Conservation (phyloP, 176 grass and related monocot species). For the Avena insularis region DNA sequence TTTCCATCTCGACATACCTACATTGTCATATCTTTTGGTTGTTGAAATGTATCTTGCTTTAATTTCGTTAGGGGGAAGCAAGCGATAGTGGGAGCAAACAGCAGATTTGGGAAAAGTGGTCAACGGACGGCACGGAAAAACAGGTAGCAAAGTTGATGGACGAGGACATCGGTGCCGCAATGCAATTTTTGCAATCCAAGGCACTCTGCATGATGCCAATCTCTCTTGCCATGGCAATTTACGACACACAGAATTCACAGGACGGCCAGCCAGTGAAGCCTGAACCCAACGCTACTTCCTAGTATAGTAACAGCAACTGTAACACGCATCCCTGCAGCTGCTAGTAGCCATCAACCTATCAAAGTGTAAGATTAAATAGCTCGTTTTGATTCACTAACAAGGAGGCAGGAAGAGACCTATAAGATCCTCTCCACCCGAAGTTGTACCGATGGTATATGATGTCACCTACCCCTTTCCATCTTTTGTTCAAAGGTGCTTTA, state of each 20-base stretch:
- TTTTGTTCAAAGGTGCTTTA: constrained; percentile 79
- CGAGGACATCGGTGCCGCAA: constrained; percentile 87
- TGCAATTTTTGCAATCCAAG: constrained; percentile 99
- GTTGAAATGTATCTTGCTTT: constrained; percentile 53
- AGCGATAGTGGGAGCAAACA: constrained; percentile 81
- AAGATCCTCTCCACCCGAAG: constrained; percentile 70
- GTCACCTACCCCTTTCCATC: constrained; percentile 63
- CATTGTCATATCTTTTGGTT: constrained; percentile 42
- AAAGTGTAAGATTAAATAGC: constrained; percentile 60
- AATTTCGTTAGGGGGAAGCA: constrained; percentile 78
- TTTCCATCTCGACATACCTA: constrained; percentile 33
- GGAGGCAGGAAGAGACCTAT: constrained; percentile 68
- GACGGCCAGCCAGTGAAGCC: constrained; percentile 78
- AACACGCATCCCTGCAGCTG: constrained; percentile 39
- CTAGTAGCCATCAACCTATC: constrained; percentile 47
- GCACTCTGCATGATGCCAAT: constrained; percentile 99
- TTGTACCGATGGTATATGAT: constrained; percentile 77
- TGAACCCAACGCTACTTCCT: constrained; percentile 90
- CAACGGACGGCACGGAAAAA: constrained; percentile 94
- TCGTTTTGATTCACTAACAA: constrained; percentile 55
- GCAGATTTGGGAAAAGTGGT: constrained; percentile 98
- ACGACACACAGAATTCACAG: constrained; percentile 81
- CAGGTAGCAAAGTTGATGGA: constrained; percentile 97
- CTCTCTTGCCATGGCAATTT: constrained; percentile 97
- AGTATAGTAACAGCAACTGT: constrained; percentile 54